Conservation (phyloP, 192 early-diverging fungal genomes). For the Umbelopsis sp. region DNA sequence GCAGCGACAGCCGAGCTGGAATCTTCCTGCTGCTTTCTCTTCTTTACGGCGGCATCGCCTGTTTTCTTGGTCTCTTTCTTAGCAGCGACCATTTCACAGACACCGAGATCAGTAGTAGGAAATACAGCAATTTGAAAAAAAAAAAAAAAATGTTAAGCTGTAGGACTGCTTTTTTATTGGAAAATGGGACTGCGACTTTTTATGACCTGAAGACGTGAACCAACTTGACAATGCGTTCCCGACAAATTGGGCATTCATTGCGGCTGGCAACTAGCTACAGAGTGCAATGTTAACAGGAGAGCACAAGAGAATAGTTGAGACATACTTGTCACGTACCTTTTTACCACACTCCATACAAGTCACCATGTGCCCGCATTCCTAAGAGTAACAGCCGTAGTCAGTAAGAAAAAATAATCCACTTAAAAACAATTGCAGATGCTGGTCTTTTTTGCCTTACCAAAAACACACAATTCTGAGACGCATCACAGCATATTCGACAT, state of each 20-base stretch:
- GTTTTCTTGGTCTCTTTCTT: conserved; percentile 24
- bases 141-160: conserved; percentile 35
- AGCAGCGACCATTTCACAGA: conserved; percentile 6
- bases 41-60: conserved; percentile 10
- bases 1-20: conserved; percentile 25
- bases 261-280: conserved; percentile 42
- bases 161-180: background rate
- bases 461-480: conserved; percentile 79
- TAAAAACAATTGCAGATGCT: background rate
- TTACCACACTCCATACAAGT: conserved; percentile 80
- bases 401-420: background rate
- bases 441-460: conserved; percentile 29
- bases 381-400: background rate
- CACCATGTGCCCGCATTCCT: conserved; percentile 84
- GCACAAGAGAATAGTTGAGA: background rate
- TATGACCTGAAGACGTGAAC: conserved; percentile 74
- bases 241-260: conserved; percentile 83
- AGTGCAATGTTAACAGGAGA: background rate
- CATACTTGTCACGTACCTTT: conserved; percentile 34
- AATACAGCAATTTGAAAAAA: conserved; percentile 22
- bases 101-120: conserved; percentile 16
- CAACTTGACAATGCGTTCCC: conserved; percentile 67
- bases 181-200: background rate
- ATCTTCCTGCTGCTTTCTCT: conserved; percentile 25
- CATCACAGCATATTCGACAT: conserved; percentile 86